These are phyloP conservation scores for Anthoceros angustus DNA, from an alignment of 225 moss, liverwort and hornwort species.

Conservation along the genomic window DNA sequence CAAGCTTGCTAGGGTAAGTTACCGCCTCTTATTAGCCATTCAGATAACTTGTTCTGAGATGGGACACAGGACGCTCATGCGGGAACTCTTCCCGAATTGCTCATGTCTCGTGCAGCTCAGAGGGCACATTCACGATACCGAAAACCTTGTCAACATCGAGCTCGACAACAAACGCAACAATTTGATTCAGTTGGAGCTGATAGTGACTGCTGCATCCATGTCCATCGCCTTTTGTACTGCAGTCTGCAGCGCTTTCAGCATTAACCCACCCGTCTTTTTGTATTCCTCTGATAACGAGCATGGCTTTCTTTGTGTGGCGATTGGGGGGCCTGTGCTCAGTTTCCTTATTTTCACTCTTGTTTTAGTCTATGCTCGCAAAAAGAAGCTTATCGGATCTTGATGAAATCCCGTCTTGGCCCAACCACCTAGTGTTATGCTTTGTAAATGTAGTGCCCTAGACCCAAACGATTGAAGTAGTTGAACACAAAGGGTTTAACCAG, in stretches of 20 bases:
- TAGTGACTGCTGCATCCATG: conserved; percentile 41
- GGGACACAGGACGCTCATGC: background rate
- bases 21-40: background rate
- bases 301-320: no score
- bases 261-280: conserved; percentile 38
- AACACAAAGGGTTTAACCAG: no score
- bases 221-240: conserved; percentile 34
- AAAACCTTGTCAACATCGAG: conserved; percentile 78
- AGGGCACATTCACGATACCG: conserved; percentile 76
- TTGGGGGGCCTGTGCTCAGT: no score
- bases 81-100: background rate
- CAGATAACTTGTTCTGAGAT: background rate
- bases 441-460: no score
- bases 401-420: no score
- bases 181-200: conserved; percentile 83
- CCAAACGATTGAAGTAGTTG: no score
- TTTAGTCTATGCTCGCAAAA: no score
- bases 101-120: conserved; percentile 31
- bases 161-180: conserved; percentile 88
- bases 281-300: conserved; percentile 7
- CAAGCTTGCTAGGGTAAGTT: conserved; percentile 66
- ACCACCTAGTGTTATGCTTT: no score
- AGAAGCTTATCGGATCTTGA: no score
- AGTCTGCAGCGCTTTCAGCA: conserved; percentile 32
- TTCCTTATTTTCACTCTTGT: no score